These are phyloP conservation scores for Moelleriella libera DNA, from an alignment of 2,329 filamentous ascomycete species.

Conservation along the genomic window DNA sequence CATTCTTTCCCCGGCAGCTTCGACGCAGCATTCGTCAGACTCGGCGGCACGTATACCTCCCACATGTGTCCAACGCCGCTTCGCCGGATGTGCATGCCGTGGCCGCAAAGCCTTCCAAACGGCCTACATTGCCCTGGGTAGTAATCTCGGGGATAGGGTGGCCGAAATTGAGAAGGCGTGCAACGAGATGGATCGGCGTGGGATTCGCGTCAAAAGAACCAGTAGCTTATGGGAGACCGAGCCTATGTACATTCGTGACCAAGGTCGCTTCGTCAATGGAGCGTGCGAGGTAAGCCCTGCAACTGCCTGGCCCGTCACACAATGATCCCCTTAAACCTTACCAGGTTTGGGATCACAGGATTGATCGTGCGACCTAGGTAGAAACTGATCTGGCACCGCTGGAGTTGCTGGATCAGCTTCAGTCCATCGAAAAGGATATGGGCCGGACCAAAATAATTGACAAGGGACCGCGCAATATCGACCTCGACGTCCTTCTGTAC, in stretches of 20 bases:
- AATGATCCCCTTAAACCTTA: background rate
- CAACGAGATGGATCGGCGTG: constrained; percentile 56
- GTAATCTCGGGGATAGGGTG: constrained; percentile 80
- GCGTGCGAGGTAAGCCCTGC: constrained; percentile 58
- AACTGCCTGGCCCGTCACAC: background rate
- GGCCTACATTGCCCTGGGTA: constrained; percentile 80
- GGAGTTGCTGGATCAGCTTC: constrained; percentile 63
- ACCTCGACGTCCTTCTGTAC: constrained; percentile 84
- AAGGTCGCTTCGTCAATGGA: constrained; percentile 81
- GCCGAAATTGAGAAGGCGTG: constrained; percentile 77
- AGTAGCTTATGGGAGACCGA: constrained; percentile 89
- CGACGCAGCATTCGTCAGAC: no score
- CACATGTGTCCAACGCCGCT: background rate
- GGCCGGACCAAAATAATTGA: constrained; percentile 76
- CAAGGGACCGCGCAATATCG: constrained; percentile 89
- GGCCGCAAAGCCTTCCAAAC: constrained; percentile 14
- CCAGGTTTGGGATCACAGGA: no score
- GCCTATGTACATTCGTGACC: constrained; percentile 91
- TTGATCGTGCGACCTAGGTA: constrained; percentile 41
- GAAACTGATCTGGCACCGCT: constrained; percentile 66
- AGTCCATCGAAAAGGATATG: constrained; percentile 67
- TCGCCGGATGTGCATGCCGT: background rate
- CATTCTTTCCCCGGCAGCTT: no score
- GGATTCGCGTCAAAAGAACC: constrained; percentile 63
- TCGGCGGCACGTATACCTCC: no score